These are phyloP conservation scores for Rhizopogon vesiculosus DNA, from an alignment of 768 basidiomycete genomes.

Conservation along the genomic window DNA sequence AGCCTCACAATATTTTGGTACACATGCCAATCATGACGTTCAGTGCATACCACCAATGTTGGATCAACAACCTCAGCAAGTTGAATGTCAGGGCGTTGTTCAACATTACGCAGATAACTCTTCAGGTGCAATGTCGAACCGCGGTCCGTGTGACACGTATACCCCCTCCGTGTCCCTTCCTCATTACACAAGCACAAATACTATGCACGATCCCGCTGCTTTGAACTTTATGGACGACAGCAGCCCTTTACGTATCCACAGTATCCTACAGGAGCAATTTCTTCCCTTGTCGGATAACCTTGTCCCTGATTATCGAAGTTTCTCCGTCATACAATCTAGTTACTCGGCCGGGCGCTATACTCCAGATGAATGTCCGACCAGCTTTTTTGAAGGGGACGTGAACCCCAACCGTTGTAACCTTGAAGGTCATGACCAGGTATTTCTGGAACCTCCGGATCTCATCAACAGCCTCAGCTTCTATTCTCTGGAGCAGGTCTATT, in stretches of 20 bases:
- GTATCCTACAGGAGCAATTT: background rate
- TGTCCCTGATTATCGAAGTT: background rate
- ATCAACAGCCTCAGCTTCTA: background rate
- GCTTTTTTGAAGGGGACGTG: background rate
- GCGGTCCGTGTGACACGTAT: background rate
- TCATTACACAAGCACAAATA: background rate
- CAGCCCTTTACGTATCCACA: background rate
- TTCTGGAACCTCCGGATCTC: background rate
- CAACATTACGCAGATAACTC: too few relatives aligned
- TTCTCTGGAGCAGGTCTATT: background rate
- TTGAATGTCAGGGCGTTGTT: too few relatives aligned
- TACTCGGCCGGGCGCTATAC: background rate
- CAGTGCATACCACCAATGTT: too few relatives aligned
- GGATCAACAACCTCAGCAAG: background rate
- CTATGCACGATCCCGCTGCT: background rate
- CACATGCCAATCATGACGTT: too few relatives aligned
- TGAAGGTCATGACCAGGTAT: background rate
- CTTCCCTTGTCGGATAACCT: background rate
- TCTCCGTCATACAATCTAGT: background rate
- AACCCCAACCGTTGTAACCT: background rate
- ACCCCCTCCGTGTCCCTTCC: background rate
- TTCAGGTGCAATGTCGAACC: background rate
- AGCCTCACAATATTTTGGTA: conserved; percentile 10
- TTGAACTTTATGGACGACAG: background rate
- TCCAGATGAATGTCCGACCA: too few relatives aligned